Evolutionary conservation across 345 rosid genomes (phyloP).

Genomic region (Atalantia buxifolia): DNA sequence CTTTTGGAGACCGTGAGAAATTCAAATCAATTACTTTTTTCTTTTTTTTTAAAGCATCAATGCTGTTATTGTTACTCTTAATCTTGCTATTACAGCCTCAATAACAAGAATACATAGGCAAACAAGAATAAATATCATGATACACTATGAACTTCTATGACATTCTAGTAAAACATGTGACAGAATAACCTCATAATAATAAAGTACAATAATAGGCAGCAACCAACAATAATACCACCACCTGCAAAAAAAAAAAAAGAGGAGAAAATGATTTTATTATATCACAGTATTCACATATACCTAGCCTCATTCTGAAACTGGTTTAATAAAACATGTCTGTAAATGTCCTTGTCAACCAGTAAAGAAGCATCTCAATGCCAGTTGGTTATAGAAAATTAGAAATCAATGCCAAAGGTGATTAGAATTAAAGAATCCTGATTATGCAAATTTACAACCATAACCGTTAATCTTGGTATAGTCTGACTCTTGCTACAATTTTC

Average conservation of each 20-base stretch:
- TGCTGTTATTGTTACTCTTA: not conserved
- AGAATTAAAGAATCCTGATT: too few species aligned
- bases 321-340: too few species aligned
- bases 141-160: not conserved
- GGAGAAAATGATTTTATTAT: not conserved
- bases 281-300: not conserved
- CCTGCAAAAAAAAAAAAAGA: slow-evolving; percentile 4
- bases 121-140: not conserved
- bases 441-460: too few species aligned
- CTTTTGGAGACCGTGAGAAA: not conserved
- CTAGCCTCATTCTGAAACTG: too few species aligned
- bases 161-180: not conserved
- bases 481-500: too few species aligned
- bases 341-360: too few species aligned
- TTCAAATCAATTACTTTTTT: not conserved
- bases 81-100: not conserved
- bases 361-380: not conserved
- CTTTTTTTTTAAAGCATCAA: too few species aligned
- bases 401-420: not conserved
- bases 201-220: not conserved
- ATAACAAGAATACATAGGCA: slow-evolving; percentile 12
- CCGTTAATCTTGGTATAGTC: too few species aligned
- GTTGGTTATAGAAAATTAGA: too few species aligned
- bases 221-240: not conserved
- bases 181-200: not conserved